phyloP scores from a whole-genome alignment of 140 eudicot genomes.

The Cichorium intybus region DNA sequence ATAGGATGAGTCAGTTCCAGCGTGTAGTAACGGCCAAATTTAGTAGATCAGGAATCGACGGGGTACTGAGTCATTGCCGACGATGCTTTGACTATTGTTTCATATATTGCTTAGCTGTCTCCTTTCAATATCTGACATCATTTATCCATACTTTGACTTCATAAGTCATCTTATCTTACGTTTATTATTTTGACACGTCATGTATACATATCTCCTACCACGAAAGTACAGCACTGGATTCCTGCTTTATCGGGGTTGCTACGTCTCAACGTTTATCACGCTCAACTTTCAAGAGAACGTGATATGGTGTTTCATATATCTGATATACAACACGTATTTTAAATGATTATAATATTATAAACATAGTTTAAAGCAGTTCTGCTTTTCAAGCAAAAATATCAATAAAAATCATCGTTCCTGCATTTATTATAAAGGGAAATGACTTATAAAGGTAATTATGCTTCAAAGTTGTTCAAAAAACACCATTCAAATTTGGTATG shows the following conservation, averaged over 20 bases:
- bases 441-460: no score
- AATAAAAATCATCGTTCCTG: not conserved
- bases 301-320: not conserved
- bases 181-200: not conserved
- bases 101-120: not conserved
- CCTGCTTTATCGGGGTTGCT: not conserved
- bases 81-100: slow-evolving; percentile 5
- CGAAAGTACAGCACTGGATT: not conserved
- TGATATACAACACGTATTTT: not conserved
- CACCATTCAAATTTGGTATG: no score
- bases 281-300: not conserved
- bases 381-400: not conserved
- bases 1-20: slow-evolving; percentile 29
- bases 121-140: not conserved
- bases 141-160: not conserved
- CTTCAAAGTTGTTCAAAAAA: no score
- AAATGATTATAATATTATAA: not conserved
- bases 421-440: no score
- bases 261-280: not conserved
- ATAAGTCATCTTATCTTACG: not conserved
- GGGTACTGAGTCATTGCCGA: slow-evolving; percentile 39
- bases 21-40: slow-evolving; percentile 16
- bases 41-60: slow-evolving; percentile 24
- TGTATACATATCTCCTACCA: not conserved
- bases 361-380: not conserved